Conservation (phyloP, 2,329 filamentous ascomycete species). For the Ilyonectria sp. region DNA sequence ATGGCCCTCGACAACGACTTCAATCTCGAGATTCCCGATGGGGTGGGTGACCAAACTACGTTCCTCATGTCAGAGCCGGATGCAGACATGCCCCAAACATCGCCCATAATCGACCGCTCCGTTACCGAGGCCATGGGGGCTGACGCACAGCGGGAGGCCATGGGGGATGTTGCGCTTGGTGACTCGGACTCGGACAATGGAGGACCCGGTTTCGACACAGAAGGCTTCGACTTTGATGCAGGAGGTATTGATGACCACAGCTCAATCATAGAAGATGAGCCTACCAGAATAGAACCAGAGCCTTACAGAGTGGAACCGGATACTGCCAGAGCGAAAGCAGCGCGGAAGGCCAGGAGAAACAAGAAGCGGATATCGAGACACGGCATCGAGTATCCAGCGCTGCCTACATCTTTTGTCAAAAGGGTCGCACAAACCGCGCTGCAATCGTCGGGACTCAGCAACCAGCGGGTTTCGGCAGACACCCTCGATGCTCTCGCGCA, state of each 20-base stretch:
- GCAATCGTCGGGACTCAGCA: constrained; percentile 75
- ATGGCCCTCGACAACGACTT: constrained; percentile 66
- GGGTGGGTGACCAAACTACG: constrained; percentile 65
- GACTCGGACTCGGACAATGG: constrained; percentile 39
- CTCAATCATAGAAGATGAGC: constrained; percentile 41
- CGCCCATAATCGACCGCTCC: constrained; percentile 42
- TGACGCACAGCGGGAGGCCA: constrained; percentile 31
- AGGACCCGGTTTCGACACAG: constrained; percentile 18
- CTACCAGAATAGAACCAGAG: constrained; percentile 10
- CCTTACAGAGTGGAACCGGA: background rate
- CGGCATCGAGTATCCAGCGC: constrained; percentile 81
- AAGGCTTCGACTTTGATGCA: constrained; percentile 35
- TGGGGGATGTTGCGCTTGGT: constrained; percentile 28
- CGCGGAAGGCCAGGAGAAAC: constrained; percentile 49
- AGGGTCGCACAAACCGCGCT: constrained; percentile 80
- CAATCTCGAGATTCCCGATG: constrained; percentile 64
- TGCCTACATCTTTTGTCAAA: constrained; percentile 83
- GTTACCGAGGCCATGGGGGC: constrained; percentile 39
- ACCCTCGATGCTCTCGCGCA: constrained; percentile 82
- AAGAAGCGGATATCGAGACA: constrained; percentile 73
- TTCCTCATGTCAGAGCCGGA: constrained; percentile 62
- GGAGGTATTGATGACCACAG: constrained; percentile 44
- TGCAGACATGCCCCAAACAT: constrained; percentile 48
- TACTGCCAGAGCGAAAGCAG: constrained; percentile 6
- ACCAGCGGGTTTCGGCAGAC: constrained; percentile 80